Base-by-base conservation (phyloP, 2,329 filamentous ascomycete species). In the Arthrobotrys megalospora region DNA sequence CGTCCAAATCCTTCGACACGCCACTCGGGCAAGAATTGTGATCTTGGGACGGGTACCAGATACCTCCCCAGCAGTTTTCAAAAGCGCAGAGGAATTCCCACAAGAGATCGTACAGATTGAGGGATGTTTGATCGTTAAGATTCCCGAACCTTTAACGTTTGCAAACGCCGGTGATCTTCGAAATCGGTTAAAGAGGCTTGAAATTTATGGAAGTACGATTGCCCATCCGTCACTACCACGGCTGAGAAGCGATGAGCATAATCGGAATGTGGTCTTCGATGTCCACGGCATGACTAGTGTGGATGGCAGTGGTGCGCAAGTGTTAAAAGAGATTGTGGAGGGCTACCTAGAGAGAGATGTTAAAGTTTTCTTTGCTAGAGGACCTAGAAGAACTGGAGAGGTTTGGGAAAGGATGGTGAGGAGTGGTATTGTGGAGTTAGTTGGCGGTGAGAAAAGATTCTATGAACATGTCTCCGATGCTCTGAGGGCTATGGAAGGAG, bases 211-310 rank as follows among this genome's bases (percentile, higher is more conserved):
- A n/a, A 95, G 93, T 0, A 91, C 87, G 53, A 87, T 89, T 66
- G 93, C 93, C 0, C 96, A 98, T 82, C 96, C 96, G 0, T 94
- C 94, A 0, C 87, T 97, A 16, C 96, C 96, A 0, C 89, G 92
- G 1, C 87, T 97, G 12, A 89, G 94, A 3, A 87, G 65, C 14
- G 88, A 90, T n/a, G 91, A 95, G 78, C 91, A 93, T 82, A 97
- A 97, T 83, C 89, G 90, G 81, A 97, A 97, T 83, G 88, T 99
- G 84, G 94, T 99, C 79, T 98, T 99, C 82, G 96, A 99, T 83
- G 94, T 98, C 6, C 95, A 98, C 81, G 96, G 96, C n/a, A 96
- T 99, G 2, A 97, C 94, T 0, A 92, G 92, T 32, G 90, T 99
- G 82, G 96, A 99, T 83, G 96, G 94, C 5, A 97, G 94, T 0